phyloP scores from a whole-genome alignment of 2,329 filamentous ascomycete species.

The Chrysosphaeria jannelii region DNA sequence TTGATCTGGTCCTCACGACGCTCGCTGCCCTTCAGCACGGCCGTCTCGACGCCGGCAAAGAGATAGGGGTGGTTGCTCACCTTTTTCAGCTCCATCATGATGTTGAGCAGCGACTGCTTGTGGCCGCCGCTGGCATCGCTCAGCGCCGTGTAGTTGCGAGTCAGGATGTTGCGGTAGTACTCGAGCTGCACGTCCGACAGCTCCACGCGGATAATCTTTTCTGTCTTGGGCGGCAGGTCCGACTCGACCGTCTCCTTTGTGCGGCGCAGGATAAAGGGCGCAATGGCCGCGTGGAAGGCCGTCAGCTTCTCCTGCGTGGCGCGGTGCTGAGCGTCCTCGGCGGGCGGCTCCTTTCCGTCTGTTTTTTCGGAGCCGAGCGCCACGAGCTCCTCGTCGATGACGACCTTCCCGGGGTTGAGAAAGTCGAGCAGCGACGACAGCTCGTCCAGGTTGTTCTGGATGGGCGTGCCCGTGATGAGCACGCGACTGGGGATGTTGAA shows the following conservation, averaged over 20 bases:
- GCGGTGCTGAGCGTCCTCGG: slow-evolving; percentile 20
- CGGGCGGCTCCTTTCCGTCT: slow-evolving; percentile 8
- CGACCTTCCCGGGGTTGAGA: slow-evolving; percentile 75
- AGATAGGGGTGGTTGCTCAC: slow-evolving; percentile 97
- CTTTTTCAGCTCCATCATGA: slow-evolving; percentile 99
- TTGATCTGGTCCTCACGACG: slow-evolving; percentile 77
- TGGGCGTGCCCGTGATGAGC: slow-evolving; percentile 85
- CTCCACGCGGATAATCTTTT: slow-evolving; percentile 96
- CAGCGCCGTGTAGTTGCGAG: slow-evolving; percentile 78
- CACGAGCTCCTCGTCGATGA: slow-evolving; percentile 79
- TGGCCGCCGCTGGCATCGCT: slow-evolving; percentile 74
- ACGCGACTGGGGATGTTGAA: slow-evolving; percentile 74
- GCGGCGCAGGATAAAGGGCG: slow-evolving; percentile 78
- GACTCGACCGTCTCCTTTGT: slow-evolving; percentile 96
- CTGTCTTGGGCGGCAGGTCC: slow-evolving; percentile 82
- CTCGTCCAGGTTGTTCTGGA: slow-evolving; percentile 89
- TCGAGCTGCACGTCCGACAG: slow-evolving; percentile 87
- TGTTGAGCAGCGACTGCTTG: slow-evolving; percentile 84
- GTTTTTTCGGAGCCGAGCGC: slow-evolving; percentile 21
- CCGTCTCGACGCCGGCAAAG: slow-evolving; percentile 81
- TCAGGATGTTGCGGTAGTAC: slow-evolving; percentile 97
- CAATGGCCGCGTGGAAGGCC: slow-evolving; percentile 58
- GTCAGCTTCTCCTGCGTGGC: slow-evolving; percentile 68
- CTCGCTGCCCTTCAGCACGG: slow-evolving; percentile 49
- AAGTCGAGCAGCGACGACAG: slow-evolving; percentile 84